Percentiles rank a stretch among this genome's conserved stretches.
phyloP scores from a whole-genome alignment of 345 rosid species.

The Aethionema arabicum region DNA sequence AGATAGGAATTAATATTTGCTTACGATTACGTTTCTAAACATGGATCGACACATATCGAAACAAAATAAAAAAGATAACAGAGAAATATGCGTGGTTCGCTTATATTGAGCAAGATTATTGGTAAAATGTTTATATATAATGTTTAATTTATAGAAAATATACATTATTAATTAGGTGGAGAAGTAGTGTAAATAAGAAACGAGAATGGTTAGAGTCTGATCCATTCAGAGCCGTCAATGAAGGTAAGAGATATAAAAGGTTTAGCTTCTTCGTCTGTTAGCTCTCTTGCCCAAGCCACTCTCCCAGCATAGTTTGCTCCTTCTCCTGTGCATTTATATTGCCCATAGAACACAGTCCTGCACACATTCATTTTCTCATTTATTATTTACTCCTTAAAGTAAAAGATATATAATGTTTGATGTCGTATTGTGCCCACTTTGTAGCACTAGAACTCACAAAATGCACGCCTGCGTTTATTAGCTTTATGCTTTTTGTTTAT shows the following conservation, averaged over 20 bases:
- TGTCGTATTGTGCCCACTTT: slow-evolving; percentile 4
- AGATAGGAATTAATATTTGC: too few species aligned
- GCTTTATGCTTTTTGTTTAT: slow-evolving; percentile 7
- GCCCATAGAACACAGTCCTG: slow-evolving; percentile 99
- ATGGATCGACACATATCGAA: too few species aligned
- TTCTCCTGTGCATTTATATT: slow-evolving; percentile 86
- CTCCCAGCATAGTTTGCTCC: slow-evolving; percentile 87
- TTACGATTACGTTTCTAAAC: too few species aligned
- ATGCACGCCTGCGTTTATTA: slow-evolving; percentile 28
- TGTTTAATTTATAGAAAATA: too few species aligned
- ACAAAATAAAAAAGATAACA: too few species aligned
- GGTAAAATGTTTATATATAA: too few species aligned
- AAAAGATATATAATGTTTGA: slow-evolving; percentile 2
- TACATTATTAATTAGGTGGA: slow-evolving; percentile 22
- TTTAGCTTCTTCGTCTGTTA: slow-evolving; percentile 81
- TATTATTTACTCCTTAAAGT: too few species aligned
- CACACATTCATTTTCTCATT: slow-evolving; percentile 5
- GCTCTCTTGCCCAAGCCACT: slow-evolving; percentile 90
- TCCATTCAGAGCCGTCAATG: slow-evolving; percentile 94
- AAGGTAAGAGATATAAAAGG: slow-evolving; percentile 77
- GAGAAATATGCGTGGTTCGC: too few species aligned
- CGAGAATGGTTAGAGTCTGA: slow-evolving; percentile 41
- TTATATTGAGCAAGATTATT: too few species aligned
- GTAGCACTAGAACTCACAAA: slow-evolving; percentile 20
- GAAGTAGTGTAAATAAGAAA: neutral